Conservation (phyloP, 2,329 filamentous ascomycete species). For the Neoscytalidium dimidiatum region DNA sequence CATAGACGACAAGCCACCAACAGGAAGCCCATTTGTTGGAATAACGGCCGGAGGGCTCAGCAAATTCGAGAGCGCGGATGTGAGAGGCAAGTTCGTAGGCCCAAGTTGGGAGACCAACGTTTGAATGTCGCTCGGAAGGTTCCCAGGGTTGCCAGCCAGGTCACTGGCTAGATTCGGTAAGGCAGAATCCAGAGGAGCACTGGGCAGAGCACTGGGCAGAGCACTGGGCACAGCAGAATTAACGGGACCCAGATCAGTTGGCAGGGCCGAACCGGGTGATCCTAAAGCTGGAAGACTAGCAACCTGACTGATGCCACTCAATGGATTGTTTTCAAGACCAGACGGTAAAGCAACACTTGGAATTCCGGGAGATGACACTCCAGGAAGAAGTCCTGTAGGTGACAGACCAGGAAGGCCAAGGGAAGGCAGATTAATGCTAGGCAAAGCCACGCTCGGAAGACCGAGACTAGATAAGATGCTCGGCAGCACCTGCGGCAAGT, state of each 20-base stretch:
- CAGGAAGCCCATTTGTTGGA: neutral
- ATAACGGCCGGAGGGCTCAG: neutral
- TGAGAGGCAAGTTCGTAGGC: neutral
- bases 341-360: neutral
- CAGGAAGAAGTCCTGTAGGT: neutral
- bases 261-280: neutral
- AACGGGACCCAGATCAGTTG: neutral
- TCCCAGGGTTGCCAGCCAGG: neutral
- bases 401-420: neutral
- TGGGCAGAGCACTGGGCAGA: neutral
- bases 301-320: neutral
- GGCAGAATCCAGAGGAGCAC: neutral
- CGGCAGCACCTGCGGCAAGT: no score
- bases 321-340: neutral
- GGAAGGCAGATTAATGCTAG: neutral
- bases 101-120: neutral
- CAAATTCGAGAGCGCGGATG: neutral
- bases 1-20: neutral
- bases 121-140: neutral
- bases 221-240: neutral
- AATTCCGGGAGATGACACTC: neutral
- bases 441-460: neutral
- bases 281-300: neutral
- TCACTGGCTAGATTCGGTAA: neutral
- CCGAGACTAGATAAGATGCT: neutral